Evolutionary conservation across 495 filamentous ascomycete genomes (phyloP), one percentile per base, ranked within the genome.

Genomic region (Talaromyces proteolyticus): DNA sequence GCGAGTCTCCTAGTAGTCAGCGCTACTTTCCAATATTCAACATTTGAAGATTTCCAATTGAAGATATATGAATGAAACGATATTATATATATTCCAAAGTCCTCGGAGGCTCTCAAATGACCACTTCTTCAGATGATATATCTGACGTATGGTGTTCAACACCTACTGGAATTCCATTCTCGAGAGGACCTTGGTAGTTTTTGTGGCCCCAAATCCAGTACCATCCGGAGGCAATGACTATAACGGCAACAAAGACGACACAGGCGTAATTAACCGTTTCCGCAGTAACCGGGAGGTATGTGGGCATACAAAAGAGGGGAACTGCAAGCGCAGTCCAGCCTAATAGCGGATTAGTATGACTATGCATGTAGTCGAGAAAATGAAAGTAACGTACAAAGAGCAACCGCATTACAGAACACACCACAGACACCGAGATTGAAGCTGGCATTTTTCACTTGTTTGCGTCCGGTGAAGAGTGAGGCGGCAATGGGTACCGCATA

Each of bases 201-300:
- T 57, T 53, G 40, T 57, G 72, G 22, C 85, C 83, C 70, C 82
- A 78, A n/a, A 76, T 64, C 44, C 76, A 70, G 67, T 88, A 87
- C 81, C 81, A 86, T 0, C 70, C 61, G 6, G 63, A 63, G 3
- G 68, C 61, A 46, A 83, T 73, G 36, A 60, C 41, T n/a, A 74
- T 68, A 53, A 77, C 75, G 3, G 73, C 75, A 29, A 74, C 70
- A 57, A 84, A 84, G 10, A 82, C 79, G 8, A 80, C 77, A 1
- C 58, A 72, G 21, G 79, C 78, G 55, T 82, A 82, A 54, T 80
- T 78, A 66, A 76, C 77, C 3, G 55, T 62, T 18, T 58, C 53
- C 0, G 56, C 42, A 12, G 62, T 64, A n/a, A 77, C 67, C 1
- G 65, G 58, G 17, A 43, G 53, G 44, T 46, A 59, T 3, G 64